Conservation (phyloP, 345 rosid species). For the Erysimum cheiranthoides region DNA sequence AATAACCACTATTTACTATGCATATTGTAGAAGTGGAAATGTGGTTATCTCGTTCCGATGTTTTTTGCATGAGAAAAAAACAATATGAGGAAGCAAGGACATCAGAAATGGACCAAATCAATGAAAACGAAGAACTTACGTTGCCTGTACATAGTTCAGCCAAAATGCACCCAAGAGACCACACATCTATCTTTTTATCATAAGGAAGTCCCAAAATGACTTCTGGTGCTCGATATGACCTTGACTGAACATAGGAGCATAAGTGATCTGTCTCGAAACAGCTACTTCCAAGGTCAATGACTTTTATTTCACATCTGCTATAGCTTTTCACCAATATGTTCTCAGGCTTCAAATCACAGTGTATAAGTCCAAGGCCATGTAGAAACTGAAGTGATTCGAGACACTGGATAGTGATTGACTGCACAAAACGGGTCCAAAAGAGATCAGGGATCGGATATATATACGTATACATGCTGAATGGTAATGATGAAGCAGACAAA, state of each 20-base stretch:
- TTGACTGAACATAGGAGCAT: constrained; percentile 97
- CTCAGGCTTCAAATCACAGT: constrained; percentile 97
- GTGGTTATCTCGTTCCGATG: background rate
- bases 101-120: background rate
- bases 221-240: constrained; percentile 99
- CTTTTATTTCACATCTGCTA: constrained; percentile 98
- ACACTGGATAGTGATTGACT: constrained; percentile 97
- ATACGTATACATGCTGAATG: constrained; percentile 11
- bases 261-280: constrained; percentile 98
- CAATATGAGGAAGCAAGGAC: background rate
- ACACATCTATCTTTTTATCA: constrained; percentile 91
- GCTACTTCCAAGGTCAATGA: constrained; percentile 99
- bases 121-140: constrained; percentile 61
- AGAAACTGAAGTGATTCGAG: constrained; percentile 92
- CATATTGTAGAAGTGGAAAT: background rate
- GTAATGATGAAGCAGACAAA: constrained; percentile 48
- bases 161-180: constrained; percentile 99
- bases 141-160: constrained; percentile 98
- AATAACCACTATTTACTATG: background rate
- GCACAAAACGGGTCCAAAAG: constrained; percentile 49
- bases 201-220: constrained; percentile 94
- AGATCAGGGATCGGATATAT: constrained; percentile 29
- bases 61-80: background rate
- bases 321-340: constrained; percentile 97
- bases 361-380: constrained; percentile 97